Base-by-base conservation (phyloP, 1,139 yeast species). In the Yamadazyma aaseri region DNA sequence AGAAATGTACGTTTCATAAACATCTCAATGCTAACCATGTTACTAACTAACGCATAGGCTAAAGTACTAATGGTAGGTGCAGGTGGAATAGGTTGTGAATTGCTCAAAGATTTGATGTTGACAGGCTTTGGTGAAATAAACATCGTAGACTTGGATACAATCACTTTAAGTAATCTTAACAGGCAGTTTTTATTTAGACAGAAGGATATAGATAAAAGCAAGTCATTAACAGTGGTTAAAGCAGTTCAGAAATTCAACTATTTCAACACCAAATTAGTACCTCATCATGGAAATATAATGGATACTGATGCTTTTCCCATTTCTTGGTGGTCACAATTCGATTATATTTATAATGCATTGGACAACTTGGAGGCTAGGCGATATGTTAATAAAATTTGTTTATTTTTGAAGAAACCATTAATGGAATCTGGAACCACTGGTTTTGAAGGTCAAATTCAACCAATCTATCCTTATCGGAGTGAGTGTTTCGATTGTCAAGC, bases 41-140 rank as follows among this genome's bases (percentile, higher is more conserved):
- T 23, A 36, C 32, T 35, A 31, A 28, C 28, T 10, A 11, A 6
- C 8, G 13, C 9, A 6, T 17, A 35, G 42, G 52, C 84, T n/a
- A 80, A 73, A 41, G 89, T 92, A 14, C 65, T 94, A 30, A 69
- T 94, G 65, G 96, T 94, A 1, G 98, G 99, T 3, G 97, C 98
- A 1, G 99, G 99, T 18, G 99, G 99, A n/a, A 90, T 94, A 45
- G 99, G 99, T 4, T 94, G 97, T 58, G 99, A 94, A 58, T 65
- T 94, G 26, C 67, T 94, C 40, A 94, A 94, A 55, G 86, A 94
- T 53, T 67, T 94, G 34, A 80, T 89, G 6, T 63, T 90, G 44
- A 73, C 87, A 46, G 95, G 95, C 3, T 83, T 85, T 48, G 94
- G 95, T 3, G 95, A 86, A 50, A 83, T 94, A 36, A 96, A 90